Conservation (phyloP, 768 basidiomycete species). For the Mycena filopes region DNA sequence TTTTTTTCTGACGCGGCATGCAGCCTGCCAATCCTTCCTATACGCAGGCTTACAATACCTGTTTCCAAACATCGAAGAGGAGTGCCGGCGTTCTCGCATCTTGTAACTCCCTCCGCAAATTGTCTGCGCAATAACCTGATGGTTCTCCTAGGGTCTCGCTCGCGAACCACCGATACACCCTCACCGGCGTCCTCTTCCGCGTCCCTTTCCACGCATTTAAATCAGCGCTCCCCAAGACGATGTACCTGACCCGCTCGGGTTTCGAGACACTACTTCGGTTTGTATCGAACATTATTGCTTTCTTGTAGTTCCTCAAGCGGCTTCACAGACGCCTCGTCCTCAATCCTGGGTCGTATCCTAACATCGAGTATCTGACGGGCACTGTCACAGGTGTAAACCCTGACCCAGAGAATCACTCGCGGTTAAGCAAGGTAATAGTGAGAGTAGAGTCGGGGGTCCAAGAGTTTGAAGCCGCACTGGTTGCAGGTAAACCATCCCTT, state of each 20-base stretch:
- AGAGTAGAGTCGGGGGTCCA: constrained; percentile 26
- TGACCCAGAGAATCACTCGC: constrained; percentile 27
- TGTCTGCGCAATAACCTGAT: too few relatives aligned
- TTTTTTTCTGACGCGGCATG: too few relatives aligned
- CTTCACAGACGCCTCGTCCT: constrained; percentile 6
- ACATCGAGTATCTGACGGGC: constrained; percentile 39
- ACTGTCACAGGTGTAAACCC: constrained; percentile 40
- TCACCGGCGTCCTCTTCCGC: background rate
- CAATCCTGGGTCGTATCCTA: background rate
- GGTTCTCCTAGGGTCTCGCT: background rate
- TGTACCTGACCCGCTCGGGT: background rate
- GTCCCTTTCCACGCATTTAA: background rate
- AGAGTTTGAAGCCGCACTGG: constrained; percentile 32
- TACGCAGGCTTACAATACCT: constrained; percentile 29
- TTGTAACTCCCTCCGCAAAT: constrained; percentile 20
- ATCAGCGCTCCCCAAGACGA: background rate
- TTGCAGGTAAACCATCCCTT: constrained; percentile 32
- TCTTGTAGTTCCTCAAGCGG: background rate
- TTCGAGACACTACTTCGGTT: constrained; percentile 6
- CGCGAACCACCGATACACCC: background rate
- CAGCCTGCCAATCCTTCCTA: constrained; percentile 31
- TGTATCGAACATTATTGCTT: background rate
- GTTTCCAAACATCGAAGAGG: constrained; percentile 36
- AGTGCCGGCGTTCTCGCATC: constrained; percentile 30
- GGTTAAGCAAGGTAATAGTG: constrained; percentile 31